These are phyloP conservation scores for Irpex sp. DNA, from an alignment of 1,284 basidiomycete genomes.

Conservation along the genomic window DNA sequence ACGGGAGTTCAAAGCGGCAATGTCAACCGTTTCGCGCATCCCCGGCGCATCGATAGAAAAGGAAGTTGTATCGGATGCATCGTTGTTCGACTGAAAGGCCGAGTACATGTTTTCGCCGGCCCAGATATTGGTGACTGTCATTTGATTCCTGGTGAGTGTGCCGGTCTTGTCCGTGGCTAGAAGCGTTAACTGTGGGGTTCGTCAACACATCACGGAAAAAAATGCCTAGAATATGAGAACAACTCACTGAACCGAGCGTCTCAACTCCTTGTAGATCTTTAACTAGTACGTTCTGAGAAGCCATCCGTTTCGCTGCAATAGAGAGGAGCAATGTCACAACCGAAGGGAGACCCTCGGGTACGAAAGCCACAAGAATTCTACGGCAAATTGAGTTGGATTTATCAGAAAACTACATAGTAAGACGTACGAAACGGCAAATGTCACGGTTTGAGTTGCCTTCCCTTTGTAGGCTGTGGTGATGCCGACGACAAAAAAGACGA, in stretches of 20 bases:
- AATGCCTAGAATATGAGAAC: background rate
- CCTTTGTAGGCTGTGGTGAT: conserved; percentile 63
- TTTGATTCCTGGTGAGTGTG: conserved; percentile 68
- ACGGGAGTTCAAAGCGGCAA: conserved; percentile 58
- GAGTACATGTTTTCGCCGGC: conserved; percentile 54
- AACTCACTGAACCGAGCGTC: conserved; percentile 43
- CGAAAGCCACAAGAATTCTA: conserved; percentile 62
- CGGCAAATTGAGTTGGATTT: background rate
- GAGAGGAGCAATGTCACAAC: conserved; percentile 67
- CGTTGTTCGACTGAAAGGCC: conserved; percentile 68
- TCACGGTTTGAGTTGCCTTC: conserved; percentile 52
- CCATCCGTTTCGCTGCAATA: conserved; percentile 70
- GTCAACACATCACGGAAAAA: background rate
- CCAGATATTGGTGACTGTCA: conserved; percentile 67
- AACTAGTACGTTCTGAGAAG: conserved; percentile 63
- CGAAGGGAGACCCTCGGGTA: conserved; percentile 63
- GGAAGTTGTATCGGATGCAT: conserved; percentile 42
- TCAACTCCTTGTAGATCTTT: conserved; percentile 69
- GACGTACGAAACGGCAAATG: conserved; percentile 52
- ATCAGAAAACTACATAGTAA: background rate
- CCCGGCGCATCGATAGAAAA: conserved; percentile 49
- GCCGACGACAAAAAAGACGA: conserved; percentile 62
- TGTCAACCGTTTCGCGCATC: conserved; percentile 59
- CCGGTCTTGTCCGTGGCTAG: conserved; percentile 75
- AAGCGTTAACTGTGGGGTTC: conserved; percentile 44